phyloP scores from a whole-genome alignment of 768 basidiomycete species.

The Leccinum obscurum region DNA sequence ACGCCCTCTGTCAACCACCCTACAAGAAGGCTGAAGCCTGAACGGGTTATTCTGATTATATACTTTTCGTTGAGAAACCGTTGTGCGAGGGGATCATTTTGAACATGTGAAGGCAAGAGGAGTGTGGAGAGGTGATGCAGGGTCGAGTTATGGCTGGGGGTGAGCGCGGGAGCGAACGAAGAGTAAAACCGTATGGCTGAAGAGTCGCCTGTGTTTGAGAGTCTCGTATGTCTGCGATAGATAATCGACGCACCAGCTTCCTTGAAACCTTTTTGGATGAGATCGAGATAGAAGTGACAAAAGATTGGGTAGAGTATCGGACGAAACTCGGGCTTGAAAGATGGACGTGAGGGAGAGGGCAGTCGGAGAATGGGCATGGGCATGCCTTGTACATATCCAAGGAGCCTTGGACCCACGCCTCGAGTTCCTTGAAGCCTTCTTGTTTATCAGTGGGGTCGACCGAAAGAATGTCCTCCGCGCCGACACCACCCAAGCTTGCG shows the following conservation, averaged over 20 bases:
- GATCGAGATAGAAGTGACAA: conserved; percentile 94
- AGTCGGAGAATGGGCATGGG: conserved; percentile 25
- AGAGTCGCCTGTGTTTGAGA: conserved; percentile 13
- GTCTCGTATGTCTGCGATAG: background rate
- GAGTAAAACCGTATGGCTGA: conserved; percentile 75
- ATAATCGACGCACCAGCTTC: conserved; percentile 68
- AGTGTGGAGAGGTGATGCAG: conserved; percentile 80
- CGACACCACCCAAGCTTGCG: conserved; percentile 73
- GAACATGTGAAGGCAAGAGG: conserved; percentile 79
- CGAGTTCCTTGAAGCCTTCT: conserved; percentile 82
- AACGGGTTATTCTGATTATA: conserved; percentile 83
- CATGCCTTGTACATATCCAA: conserved; percentile 87
- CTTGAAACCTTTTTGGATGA: conserved; percentile 87
- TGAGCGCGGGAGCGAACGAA: conserved; percentile 67
- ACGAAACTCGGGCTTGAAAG: conserved; percentile 80
- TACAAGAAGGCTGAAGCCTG: conserved; percentile 86
- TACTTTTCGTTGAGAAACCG: conserved; percentile 91
- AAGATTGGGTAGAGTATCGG: conserved; percentile 96
- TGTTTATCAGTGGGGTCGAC: conserved; percentile 84
- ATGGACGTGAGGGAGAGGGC: conserved; percentile 16
- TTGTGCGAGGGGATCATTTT: conserved; percentile 78
- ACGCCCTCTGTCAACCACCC: conserved; percentile 96
- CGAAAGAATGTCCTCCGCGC: conserved; percentile 79
- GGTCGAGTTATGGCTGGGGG: conserved; percentile 61
- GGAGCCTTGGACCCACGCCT: conserved; percentile 88